phyloP scores from a whole-genome alignment of 2,329 filamentous ascomycete genomes.

The Aureobasidium musti region DNA sequence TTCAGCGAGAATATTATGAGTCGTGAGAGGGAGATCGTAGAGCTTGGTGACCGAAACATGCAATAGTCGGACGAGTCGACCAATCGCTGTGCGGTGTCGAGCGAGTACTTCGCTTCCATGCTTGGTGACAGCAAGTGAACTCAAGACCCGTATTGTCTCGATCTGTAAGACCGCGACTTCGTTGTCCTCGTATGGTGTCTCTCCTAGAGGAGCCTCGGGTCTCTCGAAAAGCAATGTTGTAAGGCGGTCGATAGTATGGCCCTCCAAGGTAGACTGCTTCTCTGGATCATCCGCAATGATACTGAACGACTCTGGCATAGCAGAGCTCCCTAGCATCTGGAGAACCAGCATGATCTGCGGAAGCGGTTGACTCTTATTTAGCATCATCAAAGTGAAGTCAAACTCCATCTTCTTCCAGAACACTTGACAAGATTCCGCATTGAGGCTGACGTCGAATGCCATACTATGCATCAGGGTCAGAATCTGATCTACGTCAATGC shows the following conservation, averaged over 20 bases:
- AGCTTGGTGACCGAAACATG: constrained; percentile 69
- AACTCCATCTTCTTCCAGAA: constrained; percentile 71
- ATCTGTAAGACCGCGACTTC: constrained; percentile 52
- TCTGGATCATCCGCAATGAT: constrained; percentile 58
- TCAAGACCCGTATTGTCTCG: constrained; percentile 50
- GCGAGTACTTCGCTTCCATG: constrained; percentile 68
- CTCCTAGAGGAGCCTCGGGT: constrained; percentile 47
- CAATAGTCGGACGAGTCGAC: constrained; percentile 71
- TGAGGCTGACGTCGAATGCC: constrained; percentile 59
- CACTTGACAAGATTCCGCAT: constrained; percentile 45
- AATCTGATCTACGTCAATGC: constrained; percentile 65
- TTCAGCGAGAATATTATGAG: constrained; percentile 27
- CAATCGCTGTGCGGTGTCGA: constrained; percentile 67
- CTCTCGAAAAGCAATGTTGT: constrained; percentile 63
- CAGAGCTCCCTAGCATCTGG: constrained; percentile 66
- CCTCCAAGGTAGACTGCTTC: constrained; percentile 43
- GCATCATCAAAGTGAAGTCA: constrained; percentile 66
- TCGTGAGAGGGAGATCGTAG: constrained; percentile 51
- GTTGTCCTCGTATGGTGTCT: constrained; percentile 45
- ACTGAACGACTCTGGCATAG: constrained; percentile 65
- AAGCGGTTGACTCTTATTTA: constrained; percentile 66
- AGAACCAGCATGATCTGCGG: constrained; percentile 66
- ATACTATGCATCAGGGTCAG: constrained; percentile 67
- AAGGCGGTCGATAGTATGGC: constrained; percentile 61
- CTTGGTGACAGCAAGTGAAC: constrained; percentile 62